Conservation (phyloP, 2,329 filamentous ascomycete genomes). For the Pseudocercospora ulei region DNA sequence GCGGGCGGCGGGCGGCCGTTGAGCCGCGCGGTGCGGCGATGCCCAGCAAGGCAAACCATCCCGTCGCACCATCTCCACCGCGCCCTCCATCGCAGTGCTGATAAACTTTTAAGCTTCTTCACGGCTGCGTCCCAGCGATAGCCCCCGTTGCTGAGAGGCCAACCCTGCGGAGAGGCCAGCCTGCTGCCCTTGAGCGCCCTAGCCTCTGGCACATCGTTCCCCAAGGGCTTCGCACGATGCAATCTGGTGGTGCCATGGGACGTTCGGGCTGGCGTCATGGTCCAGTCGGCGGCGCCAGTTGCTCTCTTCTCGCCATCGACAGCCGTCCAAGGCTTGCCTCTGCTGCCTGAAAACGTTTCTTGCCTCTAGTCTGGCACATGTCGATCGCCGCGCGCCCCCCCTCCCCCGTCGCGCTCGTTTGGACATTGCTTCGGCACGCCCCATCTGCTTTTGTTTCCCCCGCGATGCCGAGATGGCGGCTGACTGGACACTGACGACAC, state of each 20-base stretch:
- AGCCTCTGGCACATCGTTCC: slow-evolving; percentile 17
- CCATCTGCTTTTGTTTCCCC: slow-evolving; percentile 6
- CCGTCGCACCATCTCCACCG: slow-evolving; percentile 10
- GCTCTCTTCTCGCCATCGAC: slow-evolving; percentile 18
- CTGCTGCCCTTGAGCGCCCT: slow-evolving; percentile 21
- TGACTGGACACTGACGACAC: slow-evolving; percentile 3
- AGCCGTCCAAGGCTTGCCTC: slow-evolving; percentile 11
- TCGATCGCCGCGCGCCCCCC: slow-evolving; percentile 23
- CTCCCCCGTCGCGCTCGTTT: slow-evolving; percentile 17
- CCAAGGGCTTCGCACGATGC: slow-evolving; percentile 29
- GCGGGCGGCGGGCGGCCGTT: slow-evolving; percentile 15
- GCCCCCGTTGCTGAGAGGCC: slow-evolving; percentile 20
- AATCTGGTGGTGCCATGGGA: slow-evolving; percentile 31
- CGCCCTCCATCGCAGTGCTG: slow-evolving; percentile 12
- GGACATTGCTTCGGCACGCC: slow-evolving; percentile 10
- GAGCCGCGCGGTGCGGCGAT: slow-evolving; percentile 7
- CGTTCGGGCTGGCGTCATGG: slow-evolving; percentile 28
- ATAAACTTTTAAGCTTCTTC: slow-evolving; percentile 20
- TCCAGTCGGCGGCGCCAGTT: slow-evolving; percentile 26
- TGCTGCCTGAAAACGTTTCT: slow-evolving; percentile 10
- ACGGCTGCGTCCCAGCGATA: slow-evolving; percentile 23
- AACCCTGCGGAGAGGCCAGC: slow-evolving; percentile 14
- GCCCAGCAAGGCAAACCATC: slow-evolving; percentile 3
- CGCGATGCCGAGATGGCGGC: slow-evolving; percentile 2
- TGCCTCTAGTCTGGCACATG: slow-evolving; percentile 17